Conservation (phyloP, 352 stramenopile species). For the Nothophytophthora sp. region DNA sequence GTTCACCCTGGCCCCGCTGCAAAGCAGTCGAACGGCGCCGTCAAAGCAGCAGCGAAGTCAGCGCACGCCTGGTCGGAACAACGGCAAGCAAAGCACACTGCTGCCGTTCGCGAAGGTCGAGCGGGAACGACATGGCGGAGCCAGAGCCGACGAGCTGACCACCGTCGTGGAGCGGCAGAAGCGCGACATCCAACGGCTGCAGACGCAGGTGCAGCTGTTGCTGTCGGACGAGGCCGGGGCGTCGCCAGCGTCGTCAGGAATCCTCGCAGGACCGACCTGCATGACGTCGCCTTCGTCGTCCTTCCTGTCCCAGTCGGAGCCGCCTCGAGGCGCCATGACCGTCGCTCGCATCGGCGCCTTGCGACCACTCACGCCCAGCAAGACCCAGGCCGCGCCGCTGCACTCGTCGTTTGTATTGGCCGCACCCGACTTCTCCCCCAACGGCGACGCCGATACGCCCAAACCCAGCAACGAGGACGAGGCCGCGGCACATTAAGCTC, state of each 20-base stretch:
- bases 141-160: slow-evolving; percentile 45
- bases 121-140: slow-evolving; percentile 16
- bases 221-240: slow-evolving; percentile 37
- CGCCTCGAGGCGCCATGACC: slow-evolving; percentile 3
- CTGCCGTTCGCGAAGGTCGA: slow-evolving; percentile 60
- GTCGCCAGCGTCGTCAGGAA: slow-evolving; percentile 7
- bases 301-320: slow-evolving; percentile 6
- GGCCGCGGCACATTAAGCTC: not conserved
- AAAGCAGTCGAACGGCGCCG: slow-evolving; percentile 17
- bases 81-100: not conserved
- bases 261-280: not conserved
- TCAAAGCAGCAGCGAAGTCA: slow-evolving; percentile 29
- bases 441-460: not conserved
- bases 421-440: slow-evolving; percentile 8
- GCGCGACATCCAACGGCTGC: slow-evolving; percentile 67
- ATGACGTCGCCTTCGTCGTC: slow-evolving; percentile 11
- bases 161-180: slow-evolving; percentile 57
- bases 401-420: slow-evolving; percentile 59
- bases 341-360: slow-evolving; percentile 27
- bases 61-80: slow-evolving; percentile 18
- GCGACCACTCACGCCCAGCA: slow-evolving; percentile 17
- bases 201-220: slow-evolving; percentile 66
- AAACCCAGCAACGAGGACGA: not conserved
- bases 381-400: slow-evolving; percentile 11
- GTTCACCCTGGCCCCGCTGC: slow-evolving; percentile 29